phyloP scores from a whole-genome alignment of 768 basidiomycete genomes.

The Trametopsis cervina region DNA sequence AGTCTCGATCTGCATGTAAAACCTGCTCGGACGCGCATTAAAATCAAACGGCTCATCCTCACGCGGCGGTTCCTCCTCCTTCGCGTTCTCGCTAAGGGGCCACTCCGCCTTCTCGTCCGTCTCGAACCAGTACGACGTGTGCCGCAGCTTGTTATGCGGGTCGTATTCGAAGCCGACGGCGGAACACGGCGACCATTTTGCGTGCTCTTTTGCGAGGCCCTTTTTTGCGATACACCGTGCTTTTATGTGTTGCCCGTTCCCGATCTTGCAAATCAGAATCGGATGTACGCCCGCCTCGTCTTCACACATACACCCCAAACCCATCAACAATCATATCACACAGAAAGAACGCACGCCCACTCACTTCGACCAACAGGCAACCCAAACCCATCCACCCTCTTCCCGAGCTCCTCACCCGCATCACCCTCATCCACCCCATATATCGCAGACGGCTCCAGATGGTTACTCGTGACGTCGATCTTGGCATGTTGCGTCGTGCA shows the following conservation, averaged over 20 bases:
- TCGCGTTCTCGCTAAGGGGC: constrained; percentile 84
- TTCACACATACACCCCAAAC: constrained; percentile 20
- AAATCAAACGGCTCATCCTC: constrained; percentile 86
- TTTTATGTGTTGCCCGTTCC: constrained; percentile 89
- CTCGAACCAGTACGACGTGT: constrained; percentile 95
- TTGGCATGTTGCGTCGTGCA: constrained; percentile 62
- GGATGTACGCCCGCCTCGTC: constrained; percentile 58
- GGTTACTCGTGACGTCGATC: constrained; percentile 82
- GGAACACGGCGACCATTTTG: constrained; percentile 97
- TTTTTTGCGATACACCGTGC: constrained; percentile 88
- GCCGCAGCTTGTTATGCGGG: constrained; percentile 93
- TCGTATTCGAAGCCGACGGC: constrained; percentile 97
- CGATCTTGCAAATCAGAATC: constrained; percentile 84
- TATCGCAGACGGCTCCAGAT: constrained; percentile 59
- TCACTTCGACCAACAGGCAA: constrained; percentile 79
- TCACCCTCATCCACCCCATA: constrained; percentile 32
- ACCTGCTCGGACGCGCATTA: constrained; percentile 79
- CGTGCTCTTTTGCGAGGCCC: constrained; percentile 98
- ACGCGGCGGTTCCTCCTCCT: constrained; percentile 72
- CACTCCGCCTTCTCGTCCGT: constrained; percentile 76
- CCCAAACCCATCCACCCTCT: constrained; percentile 71
- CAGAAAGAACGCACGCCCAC: constrained; percentile 17
- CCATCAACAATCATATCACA: constrained; percentile 5
- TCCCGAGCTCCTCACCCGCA: constrained; percentile 65
- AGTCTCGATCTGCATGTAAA: constrained; percentile 93